These are phyloP conservation scores for Decorospora gaudefroyi DNA, from an alignment of 2,329 filamentous ascomycete species.

Conservation along the genomic window DNA sequence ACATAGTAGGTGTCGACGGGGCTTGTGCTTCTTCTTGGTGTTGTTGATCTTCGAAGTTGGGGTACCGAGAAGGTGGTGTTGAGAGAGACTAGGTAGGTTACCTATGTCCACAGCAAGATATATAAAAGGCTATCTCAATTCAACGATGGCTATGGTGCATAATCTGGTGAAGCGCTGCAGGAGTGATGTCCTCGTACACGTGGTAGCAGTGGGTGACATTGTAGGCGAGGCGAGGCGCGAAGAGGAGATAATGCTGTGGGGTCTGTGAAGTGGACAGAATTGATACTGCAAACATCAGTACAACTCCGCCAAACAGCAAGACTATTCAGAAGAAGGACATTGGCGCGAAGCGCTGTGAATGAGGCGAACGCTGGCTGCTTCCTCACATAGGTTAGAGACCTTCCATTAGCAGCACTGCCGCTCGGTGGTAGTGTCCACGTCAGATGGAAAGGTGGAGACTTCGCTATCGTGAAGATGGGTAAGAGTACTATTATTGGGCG, in stretches of 20 bases:
- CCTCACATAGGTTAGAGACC: slow-evolving; percentile 1
- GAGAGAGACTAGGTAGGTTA: slow-evolving; percentile 12
- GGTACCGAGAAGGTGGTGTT: slow-evolving; percentile 12
- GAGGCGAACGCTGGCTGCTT: no score
- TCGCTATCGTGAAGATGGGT: no score
- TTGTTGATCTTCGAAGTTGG: background rate
- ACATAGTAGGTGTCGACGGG: slow-evolving; percentile 18
- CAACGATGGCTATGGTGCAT: background rate
- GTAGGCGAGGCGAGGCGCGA: slow-evolving; percentile 9
- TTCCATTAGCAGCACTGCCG: slow-evolving; percentile 7
- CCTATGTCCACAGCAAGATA: slow-evolving; percentile 3
- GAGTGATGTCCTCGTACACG: slow-evolving; percentile 14
- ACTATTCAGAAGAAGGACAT: no score
- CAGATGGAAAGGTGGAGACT: no score
- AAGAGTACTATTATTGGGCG: no score
- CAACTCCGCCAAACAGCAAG: slow-evolving; percentile 13
- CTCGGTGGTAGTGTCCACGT: no score
- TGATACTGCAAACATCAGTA: slow-evolving; percentile 10
- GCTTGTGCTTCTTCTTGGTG: background rate
- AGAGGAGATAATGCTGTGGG: background rate
- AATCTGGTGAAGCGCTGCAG: slow-evolving; percentile 14
- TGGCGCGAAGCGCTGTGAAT: slow-evolving; percentile 11
- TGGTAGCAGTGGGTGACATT: slow-evolving; percentile 11
- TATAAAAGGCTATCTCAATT: no score
- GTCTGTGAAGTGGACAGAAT: background rate